Evolutionary conservation across 495 filamentous ascomycete genomes (phyloP).

Genomic region (Lophiotrema nucula): DNA sequence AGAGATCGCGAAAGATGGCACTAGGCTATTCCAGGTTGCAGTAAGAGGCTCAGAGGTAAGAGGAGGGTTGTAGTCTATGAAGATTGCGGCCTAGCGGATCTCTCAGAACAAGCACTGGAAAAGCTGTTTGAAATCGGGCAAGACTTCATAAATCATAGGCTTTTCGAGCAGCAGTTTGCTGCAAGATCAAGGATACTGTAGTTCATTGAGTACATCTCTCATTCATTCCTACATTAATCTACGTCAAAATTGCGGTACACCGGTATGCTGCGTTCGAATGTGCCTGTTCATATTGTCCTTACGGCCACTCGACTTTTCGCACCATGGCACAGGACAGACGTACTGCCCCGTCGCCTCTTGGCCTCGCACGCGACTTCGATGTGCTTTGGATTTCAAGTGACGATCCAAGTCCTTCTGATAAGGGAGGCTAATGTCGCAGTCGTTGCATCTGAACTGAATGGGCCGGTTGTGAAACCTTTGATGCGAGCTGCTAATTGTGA

Average conservation of each 20-base stretch:
- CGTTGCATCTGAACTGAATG: not conserved
- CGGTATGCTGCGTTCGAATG: not conserved
- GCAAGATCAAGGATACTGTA: too few species aligned
- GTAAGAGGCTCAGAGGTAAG: not conserved
- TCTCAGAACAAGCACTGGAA: not conserved
- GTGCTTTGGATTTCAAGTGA: not conserved
- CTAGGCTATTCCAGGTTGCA: not conserved
- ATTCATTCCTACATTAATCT: too few species aligned
- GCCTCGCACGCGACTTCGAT: not conserved
- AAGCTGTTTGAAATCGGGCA: too few species aligned
- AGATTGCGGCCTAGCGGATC: not conserved
- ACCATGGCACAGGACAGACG: not conserved
- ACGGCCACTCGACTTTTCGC: not conserved
- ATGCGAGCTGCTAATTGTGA: not conserved
- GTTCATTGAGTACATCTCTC: too few species aligned
- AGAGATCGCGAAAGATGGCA: not conserved
- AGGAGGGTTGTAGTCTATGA: not conserved
- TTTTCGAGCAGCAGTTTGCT: too few species aligned
- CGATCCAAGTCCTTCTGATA: not conserved
- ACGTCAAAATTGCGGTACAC: not conserved
- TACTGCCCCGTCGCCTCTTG: not conserved
- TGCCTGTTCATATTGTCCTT: conserved; percentile 5
- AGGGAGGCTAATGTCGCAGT: not conserved
- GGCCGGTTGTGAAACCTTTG: not conserved
- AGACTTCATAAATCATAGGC: too few species aligned